Percentiles rank a stretch among this genome's conserved stretches.
Evolutionary conservation across 768 basidiomycete genomes (phyloP).

Genomic region (Leccinum fibrillosum): DNA sequence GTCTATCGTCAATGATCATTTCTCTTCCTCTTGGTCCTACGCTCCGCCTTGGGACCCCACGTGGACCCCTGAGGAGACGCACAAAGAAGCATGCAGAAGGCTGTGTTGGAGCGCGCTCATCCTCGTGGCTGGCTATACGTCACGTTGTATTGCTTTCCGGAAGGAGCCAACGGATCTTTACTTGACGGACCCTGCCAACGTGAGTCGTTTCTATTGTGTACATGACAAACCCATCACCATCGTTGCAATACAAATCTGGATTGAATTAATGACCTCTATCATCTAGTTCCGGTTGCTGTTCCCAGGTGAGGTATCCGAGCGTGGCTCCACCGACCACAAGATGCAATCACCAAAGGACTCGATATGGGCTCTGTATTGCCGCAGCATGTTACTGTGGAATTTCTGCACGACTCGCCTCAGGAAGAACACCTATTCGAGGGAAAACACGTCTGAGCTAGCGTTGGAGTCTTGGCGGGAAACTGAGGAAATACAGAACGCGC

Average conservation of each 20-base stretch:
- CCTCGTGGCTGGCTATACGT: conserved; percentile 64
- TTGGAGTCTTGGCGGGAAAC: conserved; percentile 66
- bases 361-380: conserved; percentile 80
- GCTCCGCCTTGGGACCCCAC: conserved; percentile 58
- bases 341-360: conserved; percentile 67
- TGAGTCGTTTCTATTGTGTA: conserved; percentile 32
- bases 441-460: conserved; percentile 58
- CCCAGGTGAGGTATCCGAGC: conserved; percentile 68
- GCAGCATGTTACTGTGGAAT: conserved; percentile 80
- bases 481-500: conserved; percentile 60
- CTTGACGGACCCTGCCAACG: conserved; percentile 64
- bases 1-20: conserved; percentile 33
- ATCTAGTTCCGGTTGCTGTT: conserved; percentile 50
- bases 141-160: conserved; percentile 65
- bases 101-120: conserved; percentile 74
- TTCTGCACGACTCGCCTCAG: conserved; percentile 54
- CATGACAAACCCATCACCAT: conserved; percentile 7
- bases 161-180: conserved; percentile 54
- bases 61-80: conserved; percentile 55
- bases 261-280: conserved; percentile 9
- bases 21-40: conserved; percentile 44
- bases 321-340: conserved; percentile 39
- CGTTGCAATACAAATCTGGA: conserved; percentile 4
- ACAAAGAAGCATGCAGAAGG: conserved; percentile 69
- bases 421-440: conserved; percentile 38